Evolutionary conservation across 371 early-diverging fungal genomes (phyloP), one percentile per base, ranked within the genome.

Genomic region (Cokeromyces recurvatus): DNA sequence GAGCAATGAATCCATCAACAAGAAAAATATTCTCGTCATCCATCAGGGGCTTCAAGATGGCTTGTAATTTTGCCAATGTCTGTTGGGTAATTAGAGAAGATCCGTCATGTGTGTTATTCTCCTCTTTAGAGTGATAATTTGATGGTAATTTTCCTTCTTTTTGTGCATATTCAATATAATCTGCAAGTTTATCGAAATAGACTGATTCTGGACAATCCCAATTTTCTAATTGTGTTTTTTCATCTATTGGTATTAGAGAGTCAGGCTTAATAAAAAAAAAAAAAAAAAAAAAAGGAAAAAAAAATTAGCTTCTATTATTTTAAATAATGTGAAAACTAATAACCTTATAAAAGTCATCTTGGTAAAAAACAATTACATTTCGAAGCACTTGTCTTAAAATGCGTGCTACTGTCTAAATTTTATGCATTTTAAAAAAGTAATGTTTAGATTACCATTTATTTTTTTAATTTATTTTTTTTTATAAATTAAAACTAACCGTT

Each of bases 181-280:
- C 36, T 20, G 62, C 62, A 55, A 91, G 62, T 10, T 53, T 37
- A 0, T 51, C 38, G 51, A 85, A 81, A 41, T 91, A 85, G 2
- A 92, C 68, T 2, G 91, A 82, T 20, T 75, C 84, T 8, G 91
- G 91, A 32, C 87, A 89, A 61, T 94, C 94, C 94, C 92, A 94
- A 55, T 94, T 86, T 38, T 67, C 73, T 1, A 83, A 56, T 1
- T 84, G 81, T 4, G 85, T 78, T 24, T 62, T 60, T 3, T 66
- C 56, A 61, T 88, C 75, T 1, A 83, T 48, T 6, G 92, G 92
- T 14, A 94, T 79, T 10, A 85, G 66, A 29, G 39, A 51, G 31
- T 86, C 85, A 1, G 78, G 62, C 83, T n/a, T n/a, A n/a, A n/a
- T n/a, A n/a, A n/a, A n/a, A n/a, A n/a, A n/a, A n/a, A n/a, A n/a